Percentiles rank a stretch among this genome's conserved stretches.
Evolutionary conservation across 23 red algal genomes (phyloP).

Genomic region (Gracilaria gracilis): DNA sequence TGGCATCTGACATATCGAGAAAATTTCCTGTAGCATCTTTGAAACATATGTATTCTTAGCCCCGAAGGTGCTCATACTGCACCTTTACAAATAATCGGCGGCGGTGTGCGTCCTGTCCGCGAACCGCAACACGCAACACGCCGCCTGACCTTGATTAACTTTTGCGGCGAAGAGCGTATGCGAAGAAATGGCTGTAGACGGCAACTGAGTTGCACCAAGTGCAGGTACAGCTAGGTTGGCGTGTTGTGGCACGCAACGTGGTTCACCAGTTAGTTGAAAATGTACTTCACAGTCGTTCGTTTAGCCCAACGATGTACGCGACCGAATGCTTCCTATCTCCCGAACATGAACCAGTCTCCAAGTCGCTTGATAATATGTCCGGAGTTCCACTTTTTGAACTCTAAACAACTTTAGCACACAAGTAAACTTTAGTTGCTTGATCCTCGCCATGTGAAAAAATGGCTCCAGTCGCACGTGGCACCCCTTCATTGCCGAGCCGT

Average conservation of each 20-base stretch:
- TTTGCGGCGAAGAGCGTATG: neutral
- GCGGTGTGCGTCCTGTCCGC: neutral
- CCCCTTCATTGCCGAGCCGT: neutral
- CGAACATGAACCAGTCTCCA: neutral
- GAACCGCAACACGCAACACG: neutral
- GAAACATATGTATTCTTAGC: slow-evolving; percentile 13
- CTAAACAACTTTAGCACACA: neutral
- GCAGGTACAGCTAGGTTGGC: neutral
- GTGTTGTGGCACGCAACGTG: neutral
- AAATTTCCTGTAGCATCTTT: slow-evolving; percentile 38
- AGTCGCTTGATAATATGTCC: neutral
- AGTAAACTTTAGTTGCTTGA: neutral
- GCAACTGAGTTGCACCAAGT: neutral
- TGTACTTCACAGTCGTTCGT: neutral
- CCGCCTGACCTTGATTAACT: neutral
- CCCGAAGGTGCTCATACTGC: neutral
- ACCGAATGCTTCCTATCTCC: neutral
- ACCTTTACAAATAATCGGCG: slow-evolving; percentile 13
- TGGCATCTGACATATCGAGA: slow-evolving; percentile 32
- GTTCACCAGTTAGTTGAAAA: neutral
- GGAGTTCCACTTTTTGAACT: neutral
- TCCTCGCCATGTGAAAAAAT: neutral
- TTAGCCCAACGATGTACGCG: neutral
- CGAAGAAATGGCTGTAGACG: neutral
- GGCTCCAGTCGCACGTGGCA: neutral